Evolutionary conservation across 192 early-diverging fungal genomes (phyloP).

Genomic region (Allomyces arbusculus): DNA sequence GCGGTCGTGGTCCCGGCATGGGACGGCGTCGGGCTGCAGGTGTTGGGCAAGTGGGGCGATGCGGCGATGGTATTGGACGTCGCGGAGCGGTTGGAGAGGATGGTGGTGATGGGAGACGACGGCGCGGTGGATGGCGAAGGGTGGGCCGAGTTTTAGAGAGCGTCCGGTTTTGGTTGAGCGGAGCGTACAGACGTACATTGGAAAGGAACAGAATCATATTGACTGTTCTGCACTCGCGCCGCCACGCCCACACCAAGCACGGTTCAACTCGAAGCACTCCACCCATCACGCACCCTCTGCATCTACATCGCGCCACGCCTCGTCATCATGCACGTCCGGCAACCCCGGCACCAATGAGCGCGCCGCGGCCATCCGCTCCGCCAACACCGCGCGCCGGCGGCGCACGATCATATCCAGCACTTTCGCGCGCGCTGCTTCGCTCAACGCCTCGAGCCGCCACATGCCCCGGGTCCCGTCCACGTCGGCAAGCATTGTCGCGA

Average conservation of each 20-base stretch:
- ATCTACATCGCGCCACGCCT: not conserved
- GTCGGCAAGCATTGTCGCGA: too few species aligned
- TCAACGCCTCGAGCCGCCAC: too few species aligned
- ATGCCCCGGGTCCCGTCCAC: too few species aligned
- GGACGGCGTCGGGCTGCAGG: slow-evolving; percentile 41
- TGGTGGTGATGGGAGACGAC: not conserved
- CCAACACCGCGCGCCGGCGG: too few species aligned
- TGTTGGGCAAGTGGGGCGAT: slow-evolving; percentile 69
- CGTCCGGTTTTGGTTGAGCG: too few species aligned
- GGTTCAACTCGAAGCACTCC: not conserved
- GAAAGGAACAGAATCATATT: not conserved
- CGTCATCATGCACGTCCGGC: not conserved
- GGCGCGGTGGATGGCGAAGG: not conserved
- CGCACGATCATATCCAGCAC: too few species aligned
- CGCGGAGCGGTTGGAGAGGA: slow-evolving; percentile 14
- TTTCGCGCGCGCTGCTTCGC: too few species aligned
- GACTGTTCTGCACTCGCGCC: not conserved
- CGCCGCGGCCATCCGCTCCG: not conserved
- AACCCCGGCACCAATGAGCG: not conserved
- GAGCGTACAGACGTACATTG: not conserved
- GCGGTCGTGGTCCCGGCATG: slow-evolving; percentile 6
- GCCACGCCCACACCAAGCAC: too few species aligned
- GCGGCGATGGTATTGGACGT: slow-evolving; percentile 38
- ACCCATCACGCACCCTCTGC: not conserved
- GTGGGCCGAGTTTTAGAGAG: too few species aligned